These are phyloP conservation scores for Claviceps sp. DNA, from an alignment of 2,329 filamentous ascomycete genomes.

Conservation along the genomic window DNA sequence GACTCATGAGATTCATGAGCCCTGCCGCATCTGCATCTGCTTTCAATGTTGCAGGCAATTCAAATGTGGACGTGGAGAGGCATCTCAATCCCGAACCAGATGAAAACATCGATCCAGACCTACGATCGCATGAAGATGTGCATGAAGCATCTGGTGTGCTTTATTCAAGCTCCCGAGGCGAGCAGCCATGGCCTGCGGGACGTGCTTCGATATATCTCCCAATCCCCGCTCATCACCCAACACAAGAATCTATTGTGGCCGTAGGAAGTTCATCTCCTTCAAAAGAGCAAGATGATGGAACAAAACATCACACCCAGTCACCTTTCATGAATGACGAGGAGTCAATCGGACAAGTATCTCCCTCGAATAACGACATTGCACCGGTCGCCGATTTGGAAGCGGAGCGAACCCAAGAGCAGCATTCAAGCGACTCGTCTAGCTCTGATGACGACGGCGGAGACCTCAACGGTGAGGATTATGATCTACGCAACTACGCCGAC, in stretches of 20 bases:
- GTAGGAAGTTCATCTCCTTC: constrained; percentile 1
- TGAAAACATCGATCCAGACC: constrained; percentile 8
- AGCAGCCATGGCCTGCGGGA: not conserved
- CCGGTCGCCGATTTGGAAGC: not conserved
- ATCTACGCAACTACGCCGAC: constrained; percentile 19
- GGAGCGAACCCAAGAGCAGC: not conserved
- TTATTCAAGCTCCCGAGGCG: not conserved
- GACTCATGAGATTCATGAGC: too few species aligned
- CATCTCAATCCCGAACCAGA: not conserved
- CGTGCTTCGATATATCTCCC: not conserved
- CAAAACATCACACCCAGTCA: not conserved
- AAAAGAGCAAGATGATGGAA: not conserved
- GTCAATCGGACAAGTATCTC: not conserved
- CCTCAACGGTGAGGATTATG: constrained; percentile 20
- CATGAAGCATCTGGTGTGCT: not conserved
- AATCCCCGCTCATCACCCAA: not conserved
- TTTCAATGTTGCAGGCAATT: not conserved
- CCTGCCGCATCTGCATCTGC: too few species aligned
- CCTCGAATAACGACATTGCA: not conserved
- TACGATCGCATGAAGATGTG: constrained; percentile 5
- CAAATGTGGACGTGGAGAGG: not conserved
- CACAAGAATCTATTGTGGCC: not conserved
- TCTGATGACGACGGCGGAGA: constrained; percentile 14
- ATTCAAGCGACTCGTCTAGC: constrained; percentile 6
- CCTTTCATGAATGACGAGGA: not conserved